A percentile compares a stretch with the other conserved stretches of the same genome.
phyloP scores from a whole-genome alignment of 225 moss, liverwort and hornwort species.

The Asterella californica region DNA sequence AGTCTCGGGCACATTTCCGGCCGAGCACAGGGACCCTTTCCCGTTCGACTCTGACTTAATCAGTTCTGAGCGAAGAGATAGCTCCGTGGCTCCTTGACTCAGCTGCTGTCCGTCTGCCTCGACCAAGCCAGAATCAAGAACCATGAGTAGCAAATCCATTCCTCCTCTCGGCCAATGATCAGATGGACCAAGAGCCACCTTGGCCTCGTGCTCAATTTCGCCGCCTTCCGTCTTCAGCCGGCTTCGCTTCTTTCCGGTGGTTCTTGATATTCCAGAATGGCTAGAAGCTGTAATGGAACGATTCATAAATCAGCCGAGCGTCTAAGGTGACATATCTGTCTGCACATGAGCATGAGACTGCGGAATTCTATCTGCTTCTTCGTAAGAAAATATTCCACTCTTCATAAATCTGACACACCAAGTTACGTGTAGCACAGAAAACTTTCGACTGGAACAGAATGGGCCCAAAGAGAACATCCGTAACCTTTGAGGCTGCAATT shows the following conservation, averaged over 20 bases:
- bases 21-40: neutral
- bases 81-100: neutral
- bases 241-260: conserved; percentile 24
- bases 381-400: neutral
- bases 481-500: conserved; percentile 32
- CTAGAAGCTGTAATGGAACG: neutral
- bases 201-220: neutral
- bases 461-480: neutral
- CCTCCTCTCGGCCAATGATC: conserved; percentile 6
- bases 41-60: neutral
- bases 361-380: neutral
- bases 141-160: conserved; percentile 38
- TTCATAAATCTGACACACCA: neutral
- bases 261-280: neutral
- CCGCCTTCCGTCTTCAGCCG: neutral
- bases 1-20: neutral
- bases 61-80: neutral
- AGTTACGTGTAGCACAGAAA: neutral
- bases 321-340: neutral
- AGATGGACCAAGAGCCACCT: neutral
- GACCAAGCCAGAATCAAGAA: conserved; percentile 15
- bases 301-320: neutral
- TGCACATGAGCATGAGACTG: neutral
- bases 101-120: conserved; percentile 13
- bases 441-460: neutral